Conservation (phyloP, 257 asterid genomes). For the Primulina huaijiensis region DNA sequence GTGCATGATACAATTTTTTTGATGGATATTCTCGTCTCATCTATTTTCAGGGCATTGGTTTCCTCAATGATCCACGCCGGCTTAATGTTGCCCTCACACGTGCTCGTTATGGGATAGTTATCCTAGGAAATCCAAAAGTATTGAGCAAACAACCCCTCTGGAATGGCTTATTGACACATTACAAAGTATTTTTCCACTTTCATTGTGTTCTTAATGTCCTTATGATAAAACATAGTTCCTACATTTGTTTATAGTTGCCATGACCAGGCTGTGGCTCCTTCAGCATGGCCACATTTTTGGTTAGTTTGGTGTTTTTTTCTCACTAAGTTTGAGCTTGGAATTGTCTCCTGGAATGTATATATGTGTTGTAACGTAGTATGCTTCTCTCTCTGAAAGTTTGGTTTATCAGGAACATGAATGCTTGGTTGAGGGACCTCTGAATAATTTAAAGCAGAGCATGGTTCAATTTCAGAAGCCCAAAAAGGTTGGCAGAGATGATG, state of each 20-base stretch:
- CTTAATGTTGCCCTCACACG: constrained; percentile 99
- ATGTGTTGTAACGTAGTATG: background rate
- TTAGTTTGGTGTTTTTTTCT: constrained; percentile 8
- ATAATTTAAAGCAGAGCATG: constrained; percentile 97
- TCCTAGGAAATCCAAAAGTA: constrained; percentile 97
- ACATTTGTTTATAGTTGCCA: constrained; percentile 15
- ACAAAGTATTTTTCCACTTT: constrained; percentile 58
- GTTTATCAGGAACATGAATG: constrained; percentile 81
- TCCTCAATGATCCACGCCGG: constrained; percentile 96
- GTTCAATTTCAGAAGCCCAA: constrained; percentile 99
- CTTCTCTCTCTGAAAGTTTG: constrained; percentile 22
- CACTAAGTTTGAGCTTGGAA: background rate
- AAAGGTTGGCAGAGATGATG: constrained; percentile 40
- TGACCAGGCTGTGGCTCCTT: constrained; percentile 16
- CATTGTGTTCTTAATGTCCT: constrained; percentile 11
- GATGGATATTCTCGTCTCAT: constrained; percentile 16
- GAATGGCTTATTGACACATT: constrained; percentile 91
- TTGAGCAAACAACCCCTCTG: constrained; percentile 93
- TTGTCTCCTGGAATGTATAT: background rate
- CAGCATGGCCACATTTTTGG: constrained; percentile 17
- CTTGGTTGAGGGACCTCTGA: constrained; percentile 98
- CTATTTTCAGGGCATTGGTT: constrained; percentile 79
- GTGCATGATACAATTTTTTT: background rate
- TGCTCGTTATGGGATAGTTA: constrained; percentile 97
- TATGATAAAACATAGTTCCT: constrained; percentile 5